These are phyloP conservation scores for Cystobasidium ongulense DNA, from an alignment of 768 basidiomycete species.

Conservation along the genomic window DNA sequence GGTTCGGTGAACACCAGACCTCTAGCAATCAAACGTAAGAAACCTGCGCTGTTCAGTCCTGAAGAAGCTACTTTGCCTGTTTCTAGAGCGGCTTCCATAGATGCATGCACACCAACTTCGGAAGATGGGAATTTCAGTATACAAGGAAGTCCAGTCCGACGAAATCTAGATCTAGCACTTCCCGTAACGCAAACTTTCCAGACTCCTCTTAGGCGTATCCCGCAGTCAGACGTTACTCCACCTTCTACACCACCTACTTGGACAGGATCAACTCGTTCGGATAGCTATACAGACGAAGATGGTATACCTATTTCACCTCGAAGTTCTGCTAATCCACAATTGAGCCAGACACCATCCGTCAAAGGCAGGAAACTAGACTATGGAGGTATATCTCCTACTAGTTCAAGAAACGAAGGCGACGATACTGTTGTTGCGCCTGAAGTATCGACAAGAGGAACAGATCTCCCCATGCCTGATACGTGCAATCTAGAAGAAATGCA, in stretches of 20 bases:
- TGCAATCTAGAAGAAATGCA: neutral
- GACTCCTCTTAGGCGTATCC: neutral
- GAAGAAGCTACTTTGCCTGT: neutral
- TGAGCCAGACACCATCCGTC: neutral
- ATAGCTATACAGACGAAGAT: neutral
- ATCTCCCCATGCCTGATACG: neutral
- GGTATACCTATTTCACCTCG: neutral
- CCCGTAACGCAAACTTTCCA: neutral
- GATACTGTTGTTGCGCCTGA: neutral
- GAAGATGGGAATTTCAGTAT: neutral
- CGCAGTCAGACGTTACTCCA: neutral
- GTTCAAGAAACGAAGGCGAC: neutral
- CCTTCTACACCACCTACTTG: constrained; percentile 12
- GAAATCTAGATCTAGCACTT: neutral
- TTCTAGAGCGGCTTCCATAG: neutral
- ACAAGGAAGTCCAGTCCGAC: neutral
- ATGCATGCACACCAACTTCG: neutral
- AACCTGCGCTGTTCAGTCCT: neutral
- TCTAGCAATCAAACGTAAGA: neutral
- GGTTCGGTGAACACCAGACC: neutral
- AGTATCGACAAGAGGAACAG: neutral
- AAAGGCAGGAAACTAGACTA: neutral
- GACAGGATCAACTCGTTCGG: neutral
- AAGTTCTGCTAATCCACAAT: neutral
- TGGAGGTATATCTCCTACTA: neutral